These are phyloP conservation scores for Exophiala sp. DNA, from an alignment of 2,329 filamentous ascomycete genomes.

Conservation along the genomic window DNA sequence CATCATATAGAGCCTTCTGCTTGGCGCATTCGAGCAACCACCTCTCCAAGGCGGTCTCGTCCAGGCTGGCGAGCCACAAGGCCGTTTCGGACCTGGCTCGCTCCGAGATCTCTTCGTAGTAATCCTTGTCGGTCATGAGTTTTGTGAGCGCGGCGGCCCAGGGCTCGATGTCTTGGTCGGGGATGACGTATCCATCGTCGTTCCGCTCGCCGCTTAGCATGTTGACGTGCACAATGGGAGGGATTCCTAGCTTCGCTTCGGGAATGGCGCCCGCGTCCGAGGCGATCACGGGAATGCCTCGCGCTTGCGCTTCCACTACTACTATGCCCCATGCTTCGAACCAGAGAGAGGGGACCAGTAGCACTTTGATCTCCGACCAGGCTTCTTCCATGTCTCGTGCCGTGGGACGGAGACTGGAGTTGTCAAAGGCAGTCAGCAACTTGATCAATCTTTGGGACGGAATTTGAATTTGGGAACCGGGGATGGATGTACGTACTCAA, in stretches of 20 bases:
- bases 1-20: conserved; percentile 31
- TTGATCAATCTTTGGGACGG: no score
- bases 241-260: conserved; percentile 19
- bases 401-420: conserved; percentile 10
- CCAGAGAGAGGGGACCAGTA: conserved; percentile 26
- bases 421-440: not conserved
- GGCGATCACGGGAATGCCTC: conserved; percentile 26
- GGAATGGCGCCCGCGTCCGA: conserved; percentile 23
- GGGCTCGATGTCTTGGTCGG: conserved; percentile 10
- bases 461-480: no score
- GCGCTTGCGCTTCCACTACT: conserved; percentile 24
- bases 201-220: conserved; percentile 5
- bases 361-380: conserved; percentile 20
- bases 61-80: conserved; percentile 2
- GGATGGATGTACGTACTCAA: conserved; percentile 10
- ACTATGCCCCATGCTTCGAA: conserved; percentile 26
- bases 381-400: conserved; percentile 19
- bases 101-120: conserved; percentile 11
- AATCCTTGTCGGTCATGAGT: conserved; percentile 13
- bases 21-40: not conserved
- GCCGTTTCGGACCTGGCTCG: conserved; percentile 2
- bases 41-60: conserved; percentile 3
- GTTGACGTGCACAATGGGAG: conserved; percentile 10
- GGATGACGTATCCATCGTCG: conserved; percentile 10
- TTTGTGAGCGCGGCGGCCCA: conserved; percentile 7